Evolutionary conservation across 352 stramenopile species (phyloP).

Genomic region (Globisporangium parvum): DNA sequence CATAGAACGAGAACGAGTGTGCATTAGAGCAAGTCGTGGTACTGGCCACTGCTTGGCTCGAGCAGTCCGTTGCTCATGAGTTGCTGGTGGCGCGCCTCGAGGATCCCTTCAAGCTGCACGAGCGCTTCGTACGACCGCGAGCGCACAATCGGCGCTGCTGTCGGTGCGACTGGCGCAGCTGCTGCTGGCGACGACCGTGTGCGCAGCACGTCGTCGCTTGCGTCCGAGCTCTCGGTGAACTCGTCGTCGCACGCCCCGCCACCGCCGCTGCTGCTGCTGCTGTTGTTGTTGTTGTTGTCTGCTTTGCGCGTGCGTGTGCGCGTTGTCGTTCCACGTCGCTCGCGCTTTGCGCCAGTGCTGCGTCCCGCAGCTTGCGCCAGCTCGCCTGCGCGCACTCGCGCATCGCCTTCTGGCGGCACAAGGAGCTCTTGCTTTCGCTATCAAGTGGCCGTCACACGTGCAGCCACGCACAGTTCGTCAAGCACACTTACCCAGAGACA

Average conservation of each 20-base stretch:
- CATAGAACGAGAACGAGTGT: no score
- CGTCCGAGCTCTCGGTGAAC: conserved; percentile 8
- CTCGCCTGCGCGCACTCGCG: neutral
- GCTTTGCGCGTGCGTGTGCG: neutral
- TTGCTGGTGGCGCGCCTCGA: conserved; percentile 65
- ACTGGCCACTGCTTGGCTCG: neutral
- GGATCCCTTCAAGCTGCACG: conserved; percentile 62
- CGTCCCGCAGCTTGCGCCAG: neutral
- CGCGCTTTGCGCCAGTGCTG: neutral
- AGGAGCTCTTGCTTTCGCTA: conserved; percentile 43
- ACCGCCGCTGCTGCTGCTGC: neutral
- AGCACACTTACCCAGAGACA: no score
- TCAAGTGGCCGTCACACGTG: no score
- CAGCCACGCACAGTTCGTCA: no score
- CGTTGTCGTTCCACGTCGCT: neutral
- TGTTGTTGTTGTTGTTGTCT: neutral
- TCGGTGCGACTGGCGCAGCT: neutral
- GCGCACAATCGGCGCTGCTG: conserved; percentile 13
- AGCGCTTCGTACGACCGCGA: conserved; percentile 73
- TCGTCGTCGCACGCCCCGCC: conserved; percentile 1
- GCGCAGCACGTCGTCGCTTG: neutral
- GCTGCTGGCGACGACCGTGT: neutral
- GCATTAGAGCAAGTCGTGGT: neutral
- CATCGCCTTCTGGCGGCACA: neutral
- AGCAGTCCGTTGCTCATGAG: conserved; percentile 48